Evolutionary conservation across 2,329 filamentous ascomycete species (phyloP).

Genomic region (Colletotrichum endophyticum): DNA sequence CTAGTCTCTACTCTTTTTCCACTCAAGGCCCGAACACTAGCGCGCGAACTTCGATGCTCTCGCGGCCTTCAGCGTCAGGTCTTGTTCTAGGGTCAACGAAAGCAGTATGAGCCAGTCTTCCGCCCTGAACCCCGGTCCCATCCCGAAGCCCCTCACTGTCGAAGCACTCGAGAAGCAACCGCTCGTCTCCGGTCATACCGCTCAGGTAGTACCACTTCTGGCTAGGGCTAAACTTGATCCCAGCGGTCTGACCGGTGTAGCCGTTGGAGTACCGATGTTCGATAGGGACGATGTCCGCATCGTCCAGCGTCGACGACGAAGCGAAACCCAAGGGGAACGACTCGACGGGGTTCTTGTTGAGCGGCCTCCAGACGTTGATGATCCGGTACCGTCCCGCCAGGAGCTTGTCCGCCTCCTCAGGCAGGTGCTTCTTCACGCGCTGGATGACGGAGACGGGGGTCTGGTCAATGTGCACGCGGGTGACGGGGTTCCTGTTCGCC

Average conservation of each 20-base stretch:
- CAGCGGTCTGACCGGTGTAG: slow-evolving; percentile 76
- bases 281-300: slow-evolving; percentile 72
- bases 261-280: slow-evolving; percentile 74
- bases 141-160: slow-evolving; percentile 66
- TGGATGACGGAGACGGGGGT: slow-evolving; percentile 68
- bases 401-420: slow-evolving; percentile 64
- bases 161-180: slow-evolving; percentile 80
- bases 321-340: slow-evolving; percentile 73
- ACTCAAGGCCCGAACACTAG: slow-evolving; percentile 77
- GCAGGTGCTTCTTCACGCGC: slow-evolving; percentile 72
- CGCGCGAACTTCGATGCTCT: slow-evolving; percentile 89
- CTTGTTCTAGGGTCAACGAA: slow-evolving; percentile 79
- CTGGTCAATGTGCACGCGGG: slow-evolving; percentile 82
- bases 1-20: background rate
- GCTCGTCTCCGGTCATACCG: slow-evolving; percentile 75
- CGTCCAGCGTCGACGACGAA: slow-evolving; percentile 64
- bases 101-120: slow-evolving; percentile 73
- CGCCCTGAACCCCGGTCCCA: slow-evolving; percentile 54
- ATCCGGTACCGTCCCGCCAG: slow-evolving; percentile 77
- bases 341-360: slow-evolving; percentile 63
- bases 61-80: slow-evolving; percentile 71
- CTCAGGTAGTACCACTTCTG: slow-evolving; percentile 84
- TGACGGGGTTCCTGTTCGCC: slow-evolving; percentile 72
- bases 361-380: slow-evolving; percentile 84
- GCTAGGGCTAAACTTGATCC: slow-evolving; percentile 61